These are phyloP conservation scores for Plasmodium coatneyi DNA, from an alignment of 169 alveolate species.

Conservation along the genomic window DNA sequence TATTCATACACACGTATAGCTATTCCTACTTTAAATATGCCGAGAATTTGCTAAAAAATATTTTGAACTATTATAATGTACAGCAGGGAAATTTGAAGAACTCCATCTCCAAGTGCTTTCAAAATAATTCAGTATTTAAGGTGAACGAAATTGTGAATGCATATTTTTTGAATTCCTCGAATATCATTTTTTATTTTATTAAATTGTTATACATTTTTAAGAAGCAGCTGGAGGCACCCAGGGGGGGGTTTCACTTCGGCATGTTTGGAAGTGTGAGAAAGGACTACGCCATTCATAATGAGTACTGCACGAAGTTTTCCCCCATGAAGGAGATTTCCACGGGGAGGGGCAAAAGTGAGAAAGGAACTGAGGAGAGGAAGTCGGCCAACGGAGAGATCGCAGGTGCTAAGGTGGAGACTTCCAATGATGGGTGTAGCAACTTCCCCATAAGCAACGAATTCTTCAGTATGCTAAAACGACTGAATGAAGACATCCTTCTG, in stretches of 20 bases:
- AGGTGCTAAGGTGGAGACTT: background rate
- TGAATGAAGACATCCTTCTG: conserved; percentile 15
- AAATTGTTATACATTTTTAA: conserved; percentile 43
- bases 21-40: conserved; percentile 41
- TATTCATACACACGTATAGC: conserved; percentile 28
- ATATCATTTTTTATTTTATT: conserved; percentile 31
- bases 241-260: background rate
- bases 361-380: background rate
- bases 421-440: background rate
- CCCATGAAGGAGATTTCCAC: background rate
- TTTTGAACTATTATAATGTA: conserved; percentile 38
- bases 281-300: conserved; percentile 15
- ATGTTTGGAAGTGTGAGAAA: conserved; percentile 39
- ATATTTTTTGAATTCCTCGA: conserved; percentile 46
- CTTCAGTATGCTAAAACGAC: conserved; percentile 6
- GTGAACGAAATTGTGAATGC: conserved; percentile 64
- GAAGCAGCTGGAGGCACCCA: conserved; percentile 19
- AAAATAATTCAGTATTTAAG: conserved; percentile 53
- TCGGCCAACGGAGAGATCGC: background rate
- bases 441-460: background rate
- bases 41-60: conserved; percentile 10
- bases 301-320: conserved; percentile 30
- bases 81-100: conserved; percentile 45
- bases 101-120: conserved; percentile 43
- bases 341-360: background rate